phyloP scores from a whole-genome alignment of 2,329 filamentous ascomycete species.

The Pseudogymnoascus sp. region DNA sequence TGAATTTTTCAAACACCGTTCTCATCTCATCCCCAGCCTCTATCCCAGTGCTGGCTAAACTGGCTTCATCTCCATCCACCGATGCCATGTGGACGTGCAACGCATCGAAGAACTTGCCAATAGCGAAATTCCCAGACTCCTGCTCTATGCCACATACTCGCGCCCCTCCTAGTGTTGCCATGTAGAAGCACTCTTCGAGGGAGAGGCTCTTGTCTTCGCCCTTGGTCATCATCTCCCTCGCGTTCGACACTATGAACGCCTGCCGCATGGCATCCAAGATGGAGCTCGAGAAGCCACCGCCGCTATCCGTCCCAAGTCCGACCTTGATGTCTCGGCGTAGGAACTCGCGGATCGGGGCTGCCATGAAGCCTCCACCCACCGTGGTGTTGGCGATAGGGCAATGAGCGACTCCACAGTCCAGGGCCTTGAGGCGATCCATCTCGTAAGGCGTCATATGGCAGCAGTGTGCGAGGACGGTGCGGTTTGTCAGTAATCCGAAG shows the following conservation, averaged over 20 bases:
- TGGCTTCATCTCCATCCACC: constrained; percentile 46
- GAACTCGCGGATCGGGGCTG: constrained; percentile 50
- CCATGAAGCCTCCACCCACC: constrained; percentile 54
- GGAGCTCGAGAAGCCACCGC: constrained; percentile 52
- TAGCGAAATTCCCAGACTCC: constrained; percentile 68
- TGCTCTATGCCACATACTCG: constrained; percentile 48
- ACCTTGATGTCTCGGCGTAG: constrained; percentile 52
- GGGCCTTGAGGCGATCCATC: constrained; percentile 36
- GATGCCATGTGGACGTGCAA: constrained; percentile 60
- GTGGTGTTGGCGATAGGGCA: constrained; percentile 59
- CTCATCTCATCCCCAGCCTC: constrained; percentile 12
- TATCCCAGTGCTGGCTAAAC: constrained; percentile 11
- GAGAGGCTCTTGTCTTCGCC: constrained; percentile 26
- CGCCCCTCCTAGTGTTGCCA: constrained; percentile 44
- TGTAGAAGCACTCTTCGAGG: constrained; percentile 33
- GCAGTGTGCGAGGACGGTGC: constrained; percentile 59
- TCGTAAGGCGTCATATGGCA: constrained; percentile 54
- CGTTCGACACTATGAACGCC: constrained; percentile 42
- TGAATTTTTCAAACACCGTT: constrained; percentile 67
- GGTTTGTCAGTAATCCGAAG: constrained; percentile 45
- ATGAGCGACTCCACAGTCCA: constrained; percentile 53
- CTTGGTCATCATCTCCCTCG: constrained; percentile 36
- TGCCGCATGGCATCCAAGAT: constrained; percentile 53
- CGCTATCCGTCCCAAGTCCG: constrained; percentile 58
- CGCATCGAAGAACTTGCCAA: constrained; percentile 82